These are phyloP conservation scores for Vaccinium myrtillus DNA, from an alignment of 148 eudicot genomes.

Conservation along the genomic window DNA sequence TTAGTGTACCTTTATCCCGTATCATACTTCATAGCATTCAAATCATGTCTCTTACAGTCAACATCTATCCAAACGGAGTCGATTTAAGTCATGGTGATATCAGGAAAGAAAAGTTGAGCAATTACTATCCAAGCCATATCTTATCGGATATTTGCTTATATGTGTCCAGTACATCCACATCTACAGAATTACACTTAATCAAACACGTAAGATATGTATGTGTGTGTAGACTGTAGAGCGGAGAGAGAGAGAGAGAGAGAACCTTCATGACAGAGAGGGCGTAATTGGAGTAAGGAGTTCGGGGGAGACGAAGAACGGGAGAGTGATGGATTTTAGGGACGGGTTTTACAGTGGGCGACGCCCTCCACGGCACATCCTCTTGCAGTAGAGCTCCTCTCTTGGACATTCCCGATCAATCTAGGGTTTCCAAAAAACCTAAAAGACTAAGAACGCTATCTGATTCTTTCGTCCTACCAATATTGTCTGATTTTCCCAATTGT, in stretches of 20 bases:
- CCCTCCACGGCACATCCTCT: conserved; percentile 85
- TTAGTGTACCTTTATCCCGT: background rate
- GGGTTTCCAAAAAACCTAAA: background rate
- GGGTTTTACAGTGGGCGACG: conserved; percentile 50
- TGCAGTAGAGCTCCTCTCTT: conserved; percentile 48
- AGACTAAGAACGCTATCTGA: background rate
- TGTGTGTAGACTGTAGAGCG: background rate
- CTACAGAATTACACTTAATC: too few relatives aligned
- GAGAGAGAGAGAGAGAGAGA: conserved; percentile 6
- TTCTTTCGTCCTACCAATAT: background rate
- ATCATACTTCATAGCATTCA: background rate
- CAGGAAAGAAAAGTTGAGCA: background rate
- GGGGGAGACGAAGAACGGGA: conserved; percentile 62
- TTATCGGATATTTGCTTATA: background rate
- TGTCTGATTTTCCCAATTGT: too few relatives aligned
- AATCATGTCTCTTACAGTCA: background rate
- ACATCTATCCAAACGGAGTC: background rate
- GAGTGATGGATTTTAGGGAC: conserved; percentile 83
- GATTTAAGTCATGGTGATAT: background rate
- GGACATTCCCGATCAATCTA: conserved; percentile 37
- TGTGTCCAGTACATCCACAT: background rate
- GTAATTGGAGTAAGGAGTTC: conserved; percentile 55
- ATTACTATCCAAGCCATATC: conserved; percentile 1
- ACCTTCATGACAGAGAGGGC: conserved; percentile 79
- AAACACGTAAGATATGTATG: background rate